Conservation (phyloP, 1,284 basidiomycete genomes). For the Ganoderma meredithae region DNA sequence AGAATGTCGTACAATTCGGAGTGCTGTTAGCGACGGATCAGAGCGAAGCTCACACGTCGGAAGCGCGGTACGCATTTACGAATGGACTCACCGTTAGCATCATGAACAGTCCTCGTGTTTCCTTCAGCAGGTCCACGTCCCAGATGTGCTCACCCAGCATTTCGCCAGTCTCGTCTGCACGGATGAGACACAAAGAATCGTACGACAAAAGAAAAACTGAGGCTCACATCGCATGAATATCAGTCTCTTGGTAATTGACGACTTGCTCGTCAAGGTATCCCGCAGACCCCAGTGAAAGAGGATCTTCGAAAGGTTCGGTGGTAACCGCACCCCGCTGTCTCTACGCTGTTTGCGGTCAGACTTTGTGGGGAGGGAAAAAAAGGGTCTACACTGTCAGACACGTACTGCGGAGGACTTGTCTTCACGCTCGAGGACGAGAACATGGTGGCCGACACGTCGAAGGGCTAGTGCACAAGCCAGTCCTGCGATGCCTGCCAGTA, state of each 20-base stretch:
- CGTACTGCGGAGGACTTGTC: conserved; percentile 45
- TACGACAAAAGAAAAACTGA: background rate
- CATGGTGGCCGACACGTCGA: conserved; percentile 60
- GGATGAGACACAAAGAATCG: background rate
- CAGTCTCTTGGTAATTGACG: conserved; percentile 47
- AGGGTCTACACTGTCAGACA: background rate
- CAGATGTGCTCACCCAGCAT: conserved; percentile 58
- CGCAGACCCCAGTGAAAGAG: conserved; percentile 63
- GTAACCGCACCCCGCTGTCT: conserved; percentile 53
- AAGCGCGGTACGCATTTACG: background rate
- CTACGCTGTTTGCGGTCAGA: conserved; percentile 19
- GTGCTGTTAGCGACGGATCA: conserved; percentile 45
- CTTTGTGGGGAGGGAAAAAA: background rate
- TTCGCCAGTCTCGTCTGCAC: conserved; percentile 48
- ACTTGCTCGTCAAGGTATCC: conserved; percentile 45
- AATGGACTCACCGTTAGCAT: conserved; percentile 52
- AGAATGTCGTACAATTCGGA: conserved; percentile 45
- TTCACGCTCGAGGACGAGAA: conserved; percentile 58
- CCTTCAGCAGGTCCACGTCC: conserved; percentile 59
- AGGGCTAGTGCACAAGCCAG: conserved; percentile 62
- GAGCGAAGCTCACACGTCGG: conserved; percentile 30
- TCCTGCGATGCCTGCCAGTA: conserved; percentile 48
- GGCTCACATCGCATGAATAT: conserved; percentile 47
- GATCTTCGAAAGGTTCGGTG: conserved; percentile 65
- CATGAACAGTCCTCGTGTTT: conserved; percentile 61